A percentile compares a stretch with the other conserved stretches of the same genome.
Conservation (phyloP, 495 filamentous ascomycete genomes). For the Staphylotrichum longicolle region DNA sequence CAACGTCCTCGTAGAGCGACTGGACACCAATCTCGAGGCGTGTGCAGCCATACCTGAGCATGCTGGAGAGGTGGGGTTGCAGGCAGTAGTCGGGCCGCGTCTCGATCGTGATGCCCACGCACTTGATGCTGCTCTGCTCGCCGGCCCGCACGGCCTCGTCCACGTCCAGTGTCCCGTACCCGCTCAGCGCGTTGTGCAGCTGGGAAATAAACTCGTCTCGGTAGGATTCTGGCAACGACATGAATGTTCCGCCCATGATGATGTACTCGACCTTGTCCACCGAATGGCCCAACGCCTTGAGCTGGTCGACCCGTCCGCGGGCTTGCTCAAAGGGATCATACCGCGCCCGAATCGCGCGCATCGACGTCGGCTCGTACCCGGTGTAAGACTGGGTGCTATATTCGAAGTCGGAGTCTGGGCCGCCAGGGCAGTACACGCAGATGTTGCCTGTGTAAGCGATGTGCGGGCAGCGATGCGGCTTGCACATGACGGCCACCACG, state of each 20-base stretch:
- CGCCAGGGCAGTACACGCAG: slow-evolving; percentile 97
- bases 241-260: slow-evolving; percentile 99
- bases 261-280: slow-evolving; percentile 99
- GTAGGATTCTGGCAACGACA: slow-evolving; percentile 88
- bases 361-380: slow-evolving; percentile 95
- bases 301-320: slow-evolving; percentile 90
- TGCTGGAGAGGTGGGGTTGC: slow-evolving; percentile 83
- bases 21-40: slow-evolving; percentile 93
- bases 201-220: slow-evolving; percentile 90
- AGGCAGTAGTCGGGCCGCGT: slow-evolving; percentile 95
- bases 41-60: slow-evolving; percentile 96
- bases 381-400: slow-evolving; percentile 99
- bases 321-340: slow-evolving; percentile 99
- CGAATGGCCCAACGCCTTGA: slow-evolving; percentile 89
- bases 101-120: slow-evolving; percentile 97
- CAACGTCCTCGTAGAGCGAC: slow-evolving; percentile 97
- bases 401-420: slow-evolving; percentile 96
- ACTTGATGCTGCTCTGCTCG: slow-evolving; percentile 93
- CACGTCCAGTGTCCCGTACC: slow-evolving; percentile 85
- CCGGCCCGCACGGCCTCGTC: slow-evolving; percentile 91
- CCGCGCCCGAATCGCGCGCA: slow-evolving; percentile 94
- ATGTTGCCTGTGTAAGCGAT: slow-evolving; percentile 98
- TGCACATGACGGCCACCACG: slow-evolving; percentile 99
- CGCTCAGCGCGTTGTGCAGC: slow-evolving; percentile 91
- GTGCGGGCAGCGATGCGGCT: slow-evolving; percentile 95